Evolutionary conservation across 1,284 basidiomycete species (phyloP).

Genomic region (Mycena citricolor): DNA sequence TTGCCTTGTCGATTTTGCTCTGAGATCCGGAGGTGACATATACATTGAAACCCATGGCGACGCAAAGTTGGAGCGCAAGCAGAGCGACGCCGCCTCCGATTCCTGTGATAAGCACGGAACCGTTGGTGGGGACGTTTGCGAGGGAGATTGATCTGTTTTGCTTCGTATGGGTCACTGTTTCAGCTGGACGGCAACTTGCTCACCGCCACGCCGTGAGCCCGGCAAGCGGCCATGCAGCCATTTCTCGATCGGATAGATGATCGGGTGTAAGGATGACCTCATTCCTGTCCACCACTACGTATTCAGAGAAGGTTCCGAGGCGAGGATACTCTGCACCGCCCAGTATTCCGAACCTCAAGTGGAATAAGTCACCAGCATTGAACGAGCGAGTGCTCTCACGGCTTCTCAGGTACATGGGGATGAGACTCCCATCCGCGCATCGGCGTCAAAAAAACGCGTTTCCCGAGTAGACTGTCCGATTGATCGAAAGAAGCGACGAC

Average conservation of each 20-base stretch:
- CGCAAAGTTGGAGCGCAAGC: slow-evolving; percentile 32
- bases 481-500: slow-evolving; percentile 57
- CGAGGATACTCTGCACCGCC: slow-evolving; percentile 53
- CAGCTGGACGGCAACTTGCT: slow-evolving; percentile 2
- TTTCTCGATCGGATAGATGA: slow-evolving; percentile 69
- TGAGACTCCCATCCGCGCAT: slow-evolving; percentile 72
- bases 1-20: slow-evolving; percentile 70
- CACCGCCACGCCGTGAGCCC: slow-evolving; percentile 85
- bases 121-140: slow-evolving; percentile 59
- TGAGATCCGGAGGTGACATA: slow-evolving; percentile 40
- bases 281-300: slow-evolving; percentile 70
- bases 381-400: slow-evolving; percentile 34
- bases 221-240: slow-evolving; percentile 75
- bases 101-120: slow-evolving; percentile 79
- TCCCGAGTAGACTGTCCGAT: slow-evolving; percentile 56
- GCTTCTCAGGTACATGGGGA: slow-evolving; percentile 56
- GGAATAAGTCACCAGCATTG: too few relatives aligned
- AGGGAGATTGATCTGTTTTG: too few relatives aligned
- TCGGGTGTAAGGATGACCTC: slow-evolving; percentile 68
- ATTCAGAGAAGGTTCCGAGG: slow-evolving; percentile 77
- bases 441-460: slow-evolving; percentile 74
- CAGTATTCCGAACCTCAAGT: slow-evolving; percentile 62
- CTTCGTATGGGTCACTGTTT: background rate
- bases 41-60: background rate
- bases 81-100: slow-evolving; percentile 80